phyloP scores from a whole-genome alignment of 257 asterid species.

The Nicotiana tomentosiformis region DNA sequence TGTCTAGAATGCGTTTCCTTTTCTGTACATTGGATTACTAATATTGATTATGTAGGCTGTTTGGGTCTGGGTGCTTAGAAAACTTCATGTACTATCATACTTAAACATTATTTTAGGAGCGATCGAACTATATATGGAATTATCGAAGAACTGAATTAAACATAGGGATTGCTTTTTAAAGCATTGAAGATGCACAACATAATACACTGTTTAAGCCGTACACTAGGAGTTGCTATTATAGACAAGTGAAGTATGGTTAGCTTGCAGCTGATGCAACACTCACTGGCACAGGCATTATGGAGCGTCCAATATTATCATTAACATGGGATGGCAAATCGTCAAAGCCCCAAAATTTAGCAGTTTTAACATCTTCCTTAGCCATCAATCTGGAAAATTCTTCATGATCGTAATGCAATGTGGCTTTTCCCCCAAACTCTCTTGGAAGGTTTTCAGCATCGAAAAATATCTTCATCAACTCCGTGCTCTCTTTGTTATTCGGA shows the following conservation, averaged over 20 bases:
- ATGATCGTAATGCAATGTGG: constrained; percentile 59
- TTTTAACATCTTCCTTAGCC: constrained; percentile 60
- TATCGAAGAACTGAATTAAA: too few species aligned
- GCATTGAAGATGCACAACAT: neutral
- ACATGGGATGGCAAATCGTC: constrained; percentile 5
- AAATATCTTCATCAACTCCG: constrained; percentile 62
- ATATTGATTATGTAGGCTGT: too few species aligned
- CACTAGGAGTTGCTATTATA: neutral
- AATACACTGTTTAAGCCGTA: neutral
- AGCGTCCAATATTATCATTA: neutral
- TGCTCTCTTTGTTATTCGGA: constrained; percentile 55
- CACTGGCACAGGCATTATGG: constrained; percentile 11
- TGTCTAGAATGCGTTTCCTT: too few species aligned
- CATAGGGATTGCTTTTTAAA: too few species aligned
- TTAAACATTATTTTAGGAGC: too few species aligned
- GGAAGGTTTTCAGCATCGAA: constrained; percentile 77
- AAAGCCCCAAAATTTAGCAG: constrained; percentile 65
- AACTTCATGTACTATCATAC: too few species aligned
- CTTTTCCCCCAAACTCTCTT: constrained; percentile 79
- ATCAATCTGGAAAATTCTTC: constrained; percentile 77
- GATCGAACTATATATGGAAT: too few species aligned
- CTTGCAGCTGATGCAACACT: constrained; percentile 31
- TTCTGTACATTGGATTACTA: too few species aligned
- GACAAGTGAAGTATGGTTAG: constrained; percentile 6
- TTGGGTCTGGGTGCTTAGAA: too few species aligned